Evolutionary conservation across 345 rosid genomes (phyloP), one percentile per base, ranked within the genome.

Genomic region (Noccaea bulbosa): DNA sequence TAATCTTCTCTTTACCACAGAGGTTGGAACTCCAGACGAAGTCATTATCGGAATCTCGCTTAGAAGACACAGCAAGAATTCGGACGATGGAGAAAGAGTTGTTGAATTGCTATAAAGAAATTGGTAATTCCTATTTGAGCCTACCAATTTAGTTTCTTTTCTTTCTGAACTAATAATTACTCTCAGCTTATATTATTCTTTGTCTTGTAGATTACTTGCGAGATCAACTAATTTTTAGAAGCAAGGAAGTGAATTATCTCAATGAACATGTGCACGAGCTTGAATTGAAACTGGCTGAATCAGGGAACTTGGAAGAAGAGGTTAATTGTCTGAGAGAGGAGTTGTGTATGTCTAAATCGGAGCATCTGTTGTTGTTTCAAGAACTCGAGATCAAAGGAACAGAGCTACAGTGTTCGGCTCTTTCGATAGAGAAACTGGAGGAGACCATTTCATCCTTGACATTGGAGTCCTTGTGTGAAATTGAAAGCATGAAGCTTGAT

Each of bases 401-500:
- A 52, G 90, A 88, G 74, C 71, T 88, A 72, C 83, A 67, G 56
- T 62, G 71, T 5, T 87, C 89, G 34, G 61, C 17, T 90, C 84
- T 72, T 58, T 75, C 74, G 45, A 63, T 81, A 37, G 85, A 85
- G 83, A 88, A 86, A 79, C 86, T 90, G 66, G 96, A 93, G 86
- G 87, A 87, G 74, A 81, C 88, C 7, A 72, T 86, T 53, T 81
- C 91, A 53, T 81, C 82, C 63, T 67, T 79, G 32, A 79, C 86
- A 20, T 76, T 88, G 35, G 89, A 87, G 73, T 87, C 89, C 2
- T 89, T 87, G 69, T 88, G 90, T 74, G 98, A 90, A 81, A 84
- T 86, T 73, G 96, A 87, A 80, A 87, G 92, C 70, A 78, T 90
- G 88, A 93, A 83, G 82, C 91, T 93, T 39, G 94, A 88, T 55